These are phyloP conservation scores for Solanum clarkiae DNA, from an alignment of 257 asterid species.

Conservation along the genomic window DNA sequence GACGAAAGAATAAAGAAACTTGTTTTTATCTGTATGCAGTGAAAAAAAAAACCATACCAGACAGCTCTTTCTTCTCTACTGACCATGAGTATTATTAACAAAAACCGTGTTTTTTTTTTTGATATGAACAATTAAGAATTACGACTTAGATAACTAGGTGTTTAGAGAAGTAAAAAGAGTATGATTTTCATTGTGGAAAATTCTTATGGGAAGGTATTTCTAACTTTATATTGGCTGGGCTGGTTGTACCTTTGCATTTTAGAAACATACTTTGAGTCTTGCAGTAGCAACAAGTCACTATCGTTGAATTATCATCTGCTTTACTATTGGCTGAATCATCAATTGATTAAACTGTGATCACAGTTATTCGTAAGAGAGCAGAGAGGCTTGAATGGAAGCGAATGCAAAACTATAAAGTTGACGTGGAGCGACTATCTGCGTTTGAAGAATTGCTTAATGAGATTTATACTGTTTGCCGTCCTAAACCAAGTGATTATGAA, in stretches of 20 bases:
- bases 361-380: constrained; percentile 65
- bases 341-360: not conserved
- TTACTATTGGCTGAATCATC: not conserved
- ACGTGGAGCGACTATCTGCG: constrained; percentile 19
- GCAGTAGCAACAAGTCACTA: not conserved
- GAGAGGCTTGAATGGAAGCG: constrained; percentile 55
- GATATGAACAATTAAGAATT: not conserved
- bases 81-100: not conserved
- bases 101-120: not conserved
- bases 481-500: constrained; percentile 52
- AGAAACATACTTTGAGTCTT: not conserved
- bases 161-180: not conserved
- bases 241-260: not conserved
- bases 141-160: not conserved
- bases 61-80: not conserved
- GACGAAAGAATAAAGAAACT: not conserved
- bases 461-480: constrained; percentile 42
- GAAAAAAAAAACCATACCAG: not conserved
- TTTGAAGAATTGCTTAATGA: constrained; percentile 51
- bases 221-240: not conserved
- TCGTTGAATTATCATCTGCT: not conserved
- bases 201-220: not conserved
- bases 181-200: not conserved
- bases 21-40: not conserved
- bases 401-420: constrained; percentile 28